Conservation (phyloP, 768 basidiomycete genomes). For the Lyophyllum atratum region DNA sequence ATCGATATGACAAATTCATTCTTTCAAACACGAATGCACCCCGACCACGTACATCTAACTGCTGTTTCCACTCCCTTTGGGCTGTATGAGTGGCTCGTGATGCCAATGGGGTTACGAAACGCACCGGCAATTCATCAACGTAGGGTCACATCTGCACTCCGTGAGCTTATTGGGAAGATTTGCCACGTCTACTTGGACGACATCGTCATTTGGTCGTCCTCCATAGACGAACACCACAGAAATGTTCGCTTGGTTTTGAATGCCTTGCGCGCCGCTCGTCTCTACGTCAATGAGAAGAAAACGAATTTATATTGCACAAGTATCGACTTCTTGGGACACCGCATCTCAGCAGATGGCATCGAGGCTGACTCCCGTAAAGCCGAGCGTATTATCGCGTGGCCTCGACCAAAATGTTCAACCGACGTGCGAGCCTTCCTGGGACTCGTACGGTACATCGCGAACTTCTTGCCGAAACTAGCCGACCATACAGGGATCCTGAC, state of each 20-base stretch:
- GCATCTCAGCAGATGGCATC: no score
- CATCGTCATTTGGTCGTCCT: no score
- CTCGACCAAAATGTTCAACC: slow-evolving; percentile 11
- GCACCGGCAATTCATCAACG: background rate
- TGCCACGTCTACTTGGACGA: no score
- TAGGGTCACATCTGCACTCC: background rate
- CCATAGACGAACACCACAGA: slow-evolving; percentile 16
- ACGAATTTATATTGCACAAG: no score
- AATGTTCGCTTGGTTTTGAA: slow-evolving; percentile 18
- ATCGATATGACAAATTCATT: no score
- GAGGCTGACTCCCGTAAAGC: background rate
- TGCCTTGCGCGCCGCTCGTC: background rate
- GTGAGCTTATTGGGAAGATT: no score
- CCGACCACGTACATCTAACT: background rate
- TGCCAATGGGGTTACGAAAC: no score
- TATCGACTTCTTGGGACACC: no score
- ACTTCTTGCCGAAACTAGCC: slow-evolving; percentile 22
- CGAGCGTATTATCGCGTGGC: slow-evolving; percentile 28
- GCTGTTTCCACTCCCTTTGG: background rate
- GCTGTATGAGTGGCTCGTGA: background rate
- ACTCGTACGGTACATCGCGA: slow-evolving; percentile 22
- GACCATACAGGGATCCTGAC: slow-evolving; percentile 20
- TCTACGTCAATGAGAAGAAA: slow-evolving; percentile 1
- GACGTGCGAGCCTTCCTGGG: slow-evolving; percentile 10
- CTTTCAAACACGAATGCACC: no score